Percentiles rank a stretch among this genome's conserved stretches.
Evolutionary conservation across 352 stramenopile genomes (phyloP).

Genomic region (Globisporangium irregulare): DNA sequence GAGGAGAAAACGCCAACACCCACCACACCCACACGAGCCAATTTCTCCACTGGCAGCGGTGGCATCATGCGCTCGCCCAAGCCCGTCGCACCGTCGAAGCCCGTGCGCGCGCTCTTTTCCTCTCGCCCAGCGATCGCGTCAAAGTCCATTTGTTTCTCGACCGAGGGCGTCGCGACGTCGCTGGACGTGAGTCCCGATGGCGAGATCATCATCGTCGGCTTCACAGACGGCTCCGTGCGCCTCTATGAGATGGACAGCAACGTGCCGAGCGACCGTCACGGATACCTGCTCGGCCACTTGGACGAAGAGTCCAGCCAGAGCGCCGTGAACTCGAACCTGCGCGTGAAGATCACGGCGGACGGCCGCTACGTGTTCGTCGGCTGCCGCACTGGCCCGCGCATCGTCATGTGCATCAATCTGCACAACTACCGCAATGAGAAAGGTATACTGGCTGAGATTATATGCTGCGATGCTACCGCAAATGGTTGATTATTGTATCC

Average conservation of each 20-base stretch:
- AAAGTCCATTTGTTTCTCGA: constrained; percentile 83
- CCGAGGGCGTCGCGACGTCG: constrained; percentile 65
- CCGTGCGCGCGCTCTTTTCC: constrained; percentile 51
- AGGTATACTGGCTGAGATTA: constrained; percentile 31
- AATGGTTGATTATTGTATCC: neutral
- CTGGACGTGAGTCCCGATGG: constrained; percentile 75
- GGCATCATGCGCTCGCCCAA: constrained; percentile 11
- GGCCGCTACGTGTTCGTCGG: constrained; percentile 83
- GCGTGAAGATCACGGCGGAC: constrained; percentile 76
- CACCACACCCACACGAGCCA: constrained; percentile 42
- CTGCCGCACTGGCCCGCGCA: constrained; percentile 54
- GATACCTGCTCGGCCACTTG: constrained; percentile 76
- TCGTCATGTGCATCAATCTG: constrained; percentile 83
- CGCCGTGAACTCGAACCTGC: constrained; percentile 45
- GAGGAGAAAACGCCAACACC: constrained; percentile 21
- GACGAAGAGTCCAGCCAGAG: constrained; percentile 69
- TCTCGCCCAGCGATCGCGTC: constrained; percentile 38
- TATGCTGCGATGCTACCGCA: neutral
- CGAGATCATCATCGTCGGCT: constrained; percentile 80
- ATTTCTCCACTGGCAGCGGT: neutral
- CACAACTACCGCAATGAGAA: constrained; percentile 80
- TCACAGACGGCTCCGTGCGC: constrained; percentile 72
- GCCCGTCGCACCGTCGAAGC: constrained; percentile 30
- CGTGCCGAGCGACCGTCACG: constrained; percentile 75
- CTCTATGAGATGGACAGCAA: constrained; percentile 86